Base-by-base conservation (phyloP, 202 grass and related monocot genomes). In the Hordeum pubiflorum region DNA sequence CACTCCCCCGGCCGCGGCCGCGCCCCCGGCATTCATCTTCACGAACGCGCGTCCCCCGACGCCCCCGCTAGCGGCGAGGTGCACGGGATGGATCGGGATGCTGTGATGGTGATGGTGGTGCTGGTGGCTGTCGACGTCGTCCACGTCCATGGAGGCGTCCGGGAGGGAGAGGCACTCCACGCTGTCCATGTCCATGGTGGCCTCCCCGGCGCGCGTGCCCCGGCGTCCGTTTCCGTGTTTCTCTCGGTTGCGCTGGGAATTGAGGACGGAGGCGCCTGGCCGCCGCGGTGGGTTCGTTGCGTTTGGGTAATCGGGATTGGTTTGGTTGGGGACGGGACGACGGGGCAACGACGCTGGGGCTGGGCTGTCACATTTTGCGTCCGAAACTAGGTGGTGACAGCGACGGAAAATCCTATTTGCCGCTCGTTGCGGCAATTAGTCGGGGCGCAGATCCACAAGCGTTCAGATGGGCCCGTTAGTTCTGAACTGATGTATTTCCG, bases 141-240 rank as follows among this genome's bases (percentile, higher is more conserved):
- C 89, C 66, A 87, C 89, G 81, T 87, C 85, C 85, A 84, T 84
- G 85, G 89, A 77, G 40, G 77, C 58, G 73, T 89, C 87, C 15
- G 87, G 87, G 78, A 89, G 73, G 78, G 87, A 91, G 32, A 87
- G 81, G 77, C 89, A 91, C 89, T 91, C 84, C 58, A 91, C 89
- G 89, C 89, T 91, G 72, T 91, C 85, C 20, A 91, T 63, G 52
- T 91, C 89, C 89, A 91, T 91, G 72, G 81, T 4, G 64, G 31
- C 65, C 80, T 50, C 69, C 62, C 80, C 71, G 38, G 60, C 79
- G 55, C 50, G 83, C 22, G 85, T 43, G 56, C 80, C 38, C 84
- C 84, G 60, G 48, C 34, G 77, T 48, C 54, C 41, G 40, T 8
- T 50, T 32, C 37, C 55, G 40, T 17, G 40, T 40, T 33, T 24